Percentiles rank a stretch among this genome's conserved stretches.
These are phyloP conservation scores for Nicotiana attenuata DNA, from an alignment of 257 asterid species.

Conservation along the genomic window DNA sequence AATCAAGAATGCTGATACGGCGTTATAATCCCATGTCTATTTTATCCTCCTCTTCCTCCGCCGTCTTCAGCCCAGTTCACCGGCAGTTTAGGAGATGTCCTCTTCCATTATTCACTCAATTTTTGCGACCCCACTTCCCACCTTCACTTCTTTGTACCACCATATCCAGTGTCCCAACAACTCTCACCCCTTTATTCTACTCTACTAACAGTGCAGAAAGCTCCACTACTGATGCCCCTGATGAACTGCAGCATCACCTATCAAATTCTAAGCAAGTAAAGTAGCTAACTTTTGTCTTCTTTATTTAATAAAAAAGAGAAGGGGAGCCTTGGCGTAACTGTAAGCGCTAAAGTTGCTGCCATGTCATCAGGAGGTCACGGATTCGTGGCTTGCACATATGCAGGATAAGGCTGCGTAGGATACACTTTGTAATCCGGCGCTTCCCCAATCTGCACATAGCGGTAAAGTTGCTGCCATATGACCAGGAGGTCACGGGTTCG, in stretches of 20 bases:
- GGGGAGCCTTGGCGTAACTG: too few species aligned
- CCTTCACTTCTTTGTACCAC: slow-evolving; percentile 23
- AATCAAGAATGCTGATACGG: slow-evolving; percentile 33
- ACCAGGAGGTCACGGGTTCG: too few species aligned
- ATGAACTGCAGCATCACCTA: slow-evolving; percentile 24
- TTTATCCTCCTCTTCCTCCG: slow-evolving; percentile 13
- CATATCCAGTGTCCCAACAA: slow-evolving; percentile 7
- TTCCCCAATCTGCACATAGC: too few species aligned
- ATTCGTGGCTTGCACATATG: too few species aligned
- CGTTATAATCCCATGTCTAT: slow-evolving; percentile 22
- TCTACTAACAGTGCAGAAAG: slow-evolving; percentile 8
- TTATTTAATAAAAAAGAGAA: neutral
- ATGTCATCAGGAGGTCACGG: too few species aligned
- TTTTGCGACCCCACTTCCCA: slow-evolving; percentile 10
- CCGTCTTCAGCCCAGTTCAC: slow-evolving; percentile 17
- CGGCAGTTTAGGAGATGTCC: slow-evolving; percentile 19
- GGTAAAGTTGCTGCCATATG: too few species aligned
- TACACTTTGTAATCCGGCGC: too few species aligned
- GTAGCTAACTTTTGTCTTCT: neutral
- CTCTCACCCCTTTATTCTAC: neutral
- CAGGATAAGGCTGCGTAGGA: too few species aligned
- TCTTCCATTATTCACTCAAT: slow-evolving; percentile 12
- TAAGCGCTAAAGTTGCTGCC: too few species aligned
- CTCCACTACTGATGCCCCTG: slow-evolving; percentile 19
- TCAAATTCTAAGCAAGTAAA: slow-evolving; percentile 40